These are phyloP conservation scores for Suillus occidentalis DNA, from an alignment of 768 basidiomycete genomes.

Conservation along the genomic window DNA sequence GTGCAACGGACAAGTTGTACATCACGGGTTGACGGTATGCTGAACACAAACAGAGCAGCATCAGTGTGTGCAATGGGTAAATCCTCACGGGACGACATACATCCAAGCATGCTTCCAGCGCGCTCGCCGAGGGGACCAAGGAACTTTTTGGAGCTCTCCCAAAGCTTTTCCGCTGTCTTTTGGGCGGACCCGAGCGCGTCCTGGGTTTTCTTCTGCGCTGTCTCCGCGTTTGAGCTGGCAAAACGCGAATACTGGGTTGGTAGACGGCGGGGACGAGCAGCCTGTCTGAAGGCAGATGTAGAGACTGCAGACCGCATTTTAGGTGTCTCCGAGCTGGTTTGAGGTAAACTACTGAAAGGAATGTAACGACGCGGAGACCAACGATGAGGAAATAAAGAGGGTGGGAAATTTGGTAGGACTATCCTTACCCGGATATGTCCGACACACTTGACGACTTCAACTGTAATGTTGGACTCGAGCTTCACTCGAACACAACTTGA, in stretches of 20 bases:
- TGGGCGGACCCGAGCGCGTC: slow-evolving; percentile 61
- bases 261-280: slow-evolving; percentile 15
- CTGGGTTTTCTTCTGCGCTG: slow-evolving; percentile 69
- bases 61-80: not conserved
- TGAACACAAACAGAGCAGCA: slow-evolving; percentile 17
- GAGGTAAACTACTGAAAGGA: slow-evolving; percentile 6
- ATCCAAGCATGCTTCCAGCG: slow-evolving; percentile 56
- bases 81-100: slow-evolving; percentile 33
- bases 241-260: slow-evolving; percentile 34
- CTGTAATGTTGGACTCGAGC: not conserved
- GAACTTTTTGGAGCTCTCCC: slow-evolving; percentile 48
- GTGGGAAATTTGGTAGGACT: slow-evolving; percentile 10
- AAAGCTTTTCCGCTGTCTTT: slow-evolving; percentile 53
- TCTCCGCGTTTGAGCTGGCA: slow-evolving; percentile 44
- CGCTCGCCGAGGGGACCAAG: slow-evolving; percentile 53
- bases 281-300: slow-evolving; percentile 26
- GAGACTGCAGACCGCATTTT: slow-evolving; percentile 28
- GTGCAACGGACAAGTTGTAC: slow-evolving; percentile 77
- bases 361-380: slow-evolving; percentile 1
- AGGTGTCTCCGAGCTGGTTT: slow-evolving; percentile 8
- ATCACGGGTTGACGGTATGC: slow-evolving; percentile 76
- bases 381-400: slow-evolving; percentile 15
- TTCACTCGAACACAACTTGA: not conserved
- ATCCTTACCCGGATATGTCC: slow-evolving; percentile 12
- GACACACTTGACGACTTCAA: not conserved